phyloP scores from a whole-genome alignment of 1,284 basidiomycete genomes.

The Thelephora terrestris region DNA sequence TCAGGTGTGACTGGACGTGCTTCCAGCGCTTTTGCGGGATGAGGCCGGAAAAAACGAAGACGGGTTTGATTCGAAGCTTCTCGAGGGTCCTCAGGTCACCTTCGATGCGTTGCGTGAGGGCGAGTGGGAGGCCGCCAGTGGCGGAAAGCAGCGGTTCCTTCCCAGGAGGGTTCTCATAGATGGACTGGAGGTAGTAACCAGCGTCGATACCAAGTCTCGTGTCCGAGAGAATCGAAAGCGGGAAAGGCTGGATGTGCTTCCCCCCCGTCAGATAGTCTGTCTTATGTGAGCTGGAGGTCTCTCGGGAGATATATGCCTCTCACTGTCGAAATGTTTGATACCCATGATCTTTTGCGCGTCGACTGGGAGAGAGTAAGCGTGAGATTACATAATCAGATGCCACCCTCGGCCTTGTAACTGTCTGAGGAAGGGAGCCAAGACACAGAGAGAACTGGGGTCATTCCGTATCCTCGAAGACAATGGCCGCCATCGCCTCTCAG shows the following conservation, averaged over 20 bases:
- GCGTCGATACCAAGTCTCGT: constrained; percentile 97
- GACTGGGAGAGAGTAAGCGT: no score
- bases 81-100: constrained; percentile 86
- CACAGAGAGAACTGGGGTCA: no score
- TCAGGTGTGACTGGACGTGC: constrained; percentile 36
- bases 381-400: no score
- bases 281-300: neutral
- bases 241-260: constrained; percentile 77
- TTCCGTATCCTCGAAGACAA: constrained; percentile 17
- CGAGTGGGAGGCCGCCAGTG: constrained; percentile 87
- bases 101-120: constrained; percentile 81
- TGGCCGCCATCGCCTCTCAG: constrained; percentile 76
- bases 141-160: constrained; percentile 90
- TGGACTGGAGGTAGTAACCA: constrained; percentile 76
- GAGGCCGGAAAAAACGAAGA: constrained; percentile 93
- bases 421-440: no score
- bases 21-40: constrained; percentile 60
- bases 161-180: constrained; percentile 68
- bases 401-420: no score
- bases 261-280: constrained; percentile 79
- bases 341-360: constrained; percentile 25
- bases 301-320: constrained; percentile 12
- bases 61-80: constrained; percentile 89
- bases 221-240: constrained; percentile 79
- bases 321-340: constrained; percentile 47